Evolutionary conservation across 257 asterid genomes (phyloP).

Genomic region (Penstemon barbatus): DNA sequence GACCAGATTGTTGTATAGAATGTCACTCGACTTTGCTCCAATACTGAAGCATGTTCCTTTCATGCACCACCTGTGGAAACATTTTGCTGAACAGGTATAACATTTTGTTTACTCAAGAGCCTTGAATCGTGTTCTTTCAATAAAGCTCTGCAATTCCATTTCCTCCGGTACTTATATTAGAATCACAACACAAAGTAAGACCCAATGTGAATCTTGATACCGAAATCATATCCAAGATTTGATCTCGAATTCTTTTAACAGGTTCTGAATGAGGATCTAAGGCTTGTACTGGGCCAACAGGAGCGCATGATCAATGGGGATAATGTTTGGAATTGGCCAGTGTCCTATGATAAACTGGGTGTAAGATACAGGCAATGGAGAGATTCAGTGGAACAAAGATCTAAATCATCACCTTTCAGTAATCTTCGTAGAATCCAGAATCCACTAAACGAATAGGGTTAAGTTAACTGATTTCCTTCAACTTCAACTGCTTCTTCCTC

Average conservation of each 20-base stretch:
- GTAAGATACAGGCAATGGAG: slow-evolving; percentile 87
- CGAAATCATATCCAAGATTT: neutral
- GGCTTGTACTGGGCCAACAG: slow-evolving; percentile 81
- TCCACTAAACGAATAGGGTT: slow-evolving; percentile 1
- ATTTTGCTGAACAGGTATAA: slow-evolving; percentile 87
- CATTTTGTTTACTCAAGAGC: neutral
- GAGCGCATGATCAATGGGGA: slow-evolving; percentile 75
- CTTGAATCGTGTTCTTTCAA: too few relatives aligned
- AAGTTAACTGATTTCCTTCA: neutral
- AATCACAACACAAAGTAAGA: too few relatives aligned
- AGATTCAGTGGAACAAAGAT: slow-evolving; percentile 65
- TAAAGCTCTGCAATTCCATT: too few relatives aligned
- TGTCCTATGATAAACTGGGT: slow-evolving; percentile 79
- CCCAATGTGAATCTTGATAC: too few relatives aligned
- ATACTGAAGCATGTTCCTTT: slow-evolving; percentile 77
- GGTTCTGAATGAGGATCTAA: slow-evolving; percentile 85
- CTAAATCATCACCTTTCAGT: slow-evolving; percentile 22
- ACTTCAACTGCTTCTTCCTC: slow-evolving; percentile 13
- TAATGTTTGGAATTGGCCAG: slow-evolving; percentile 77
- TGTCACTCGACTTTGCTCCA: slow-evolving; percentile 97
- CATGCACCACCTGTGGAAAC: slow-evolving; percentile 80
- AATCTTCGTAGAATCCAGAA: too few relatives aligned
- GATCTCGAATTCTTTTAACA: slow-evolving; percentile 25
- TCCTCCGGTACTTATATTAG: neutral
- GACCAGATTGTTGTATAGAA: slow-evolving; percentile 87